A percentile compares a stretch with the other conserved stretches of the same genome.
Evolutionary conservation across 139 green algal species (phyloP).

Genomic region (Volvox africanus): DNA sequence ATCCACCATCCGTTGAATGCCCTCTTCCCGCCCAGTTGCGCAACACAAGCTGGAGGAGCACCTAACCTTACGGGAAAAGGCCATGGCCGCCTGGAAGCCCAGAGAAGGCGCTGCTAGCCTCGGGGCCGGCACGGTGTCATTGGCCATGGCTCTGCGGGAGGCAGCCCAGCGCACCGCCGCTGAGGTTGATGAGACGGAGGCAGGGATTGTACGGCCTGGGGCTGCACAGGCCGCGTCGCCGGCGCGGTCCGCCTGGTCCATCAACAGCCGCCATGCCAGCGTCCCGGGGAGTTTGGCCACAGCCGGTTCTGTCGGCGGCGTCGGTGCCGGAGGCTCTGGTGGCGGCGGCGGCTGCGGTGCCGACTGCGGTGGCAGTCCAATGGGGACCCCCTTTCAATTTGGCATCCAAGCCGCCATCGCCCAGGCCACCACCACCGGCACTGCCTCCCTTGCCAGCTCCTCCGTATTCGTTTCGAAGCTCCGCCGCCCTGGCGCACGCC

Average conservation of each 20-base stretch:
- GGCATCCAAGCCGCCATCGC: neutral
- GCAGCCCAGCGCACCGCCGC: constrained; percentile 13
- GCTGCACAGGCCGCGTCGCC: neutral
- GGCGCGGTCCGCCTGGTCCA: neutral
- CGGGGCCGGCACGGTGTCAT: neutral
- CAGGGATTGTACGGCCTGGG: constrained; percentile 1
- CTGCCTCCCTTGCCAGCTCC: neutral
- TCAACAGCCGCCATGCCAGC: too few species aligned
- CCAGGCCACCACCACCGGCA: neutral
- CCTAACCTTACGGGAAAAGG: constrained; percentile 20
- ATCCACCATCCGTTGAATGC: too few species aligned
- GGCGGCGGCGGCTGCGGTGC: neutral
- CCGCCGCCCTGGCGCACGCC: neutral
- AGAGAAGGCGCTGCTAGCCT: too few species aligned
- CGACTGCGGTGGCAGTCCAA: neutral
- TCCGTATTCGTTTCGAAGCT: constrained; percentile 31
- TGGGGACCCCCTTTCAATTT: neutral
- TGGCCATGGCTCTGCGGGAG: constrained; percentile 20
- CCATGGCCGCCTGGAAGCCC: constrained; percentile 8
- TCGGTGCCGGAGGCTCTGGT: neutral
- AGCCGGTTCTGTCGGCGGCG: neutral
- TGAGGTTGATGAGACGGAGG: constrained; percentile 7
- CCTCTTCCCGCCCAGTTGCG: constrained; percentile 26
- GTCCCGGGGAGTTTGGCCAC: too few species aligned
- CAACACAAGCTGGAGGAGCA: constrained; percentile 51